Base-by-base conservation (phyloP, 129 eudicot species). In the Heracleum sosnowskyi region DNA sequence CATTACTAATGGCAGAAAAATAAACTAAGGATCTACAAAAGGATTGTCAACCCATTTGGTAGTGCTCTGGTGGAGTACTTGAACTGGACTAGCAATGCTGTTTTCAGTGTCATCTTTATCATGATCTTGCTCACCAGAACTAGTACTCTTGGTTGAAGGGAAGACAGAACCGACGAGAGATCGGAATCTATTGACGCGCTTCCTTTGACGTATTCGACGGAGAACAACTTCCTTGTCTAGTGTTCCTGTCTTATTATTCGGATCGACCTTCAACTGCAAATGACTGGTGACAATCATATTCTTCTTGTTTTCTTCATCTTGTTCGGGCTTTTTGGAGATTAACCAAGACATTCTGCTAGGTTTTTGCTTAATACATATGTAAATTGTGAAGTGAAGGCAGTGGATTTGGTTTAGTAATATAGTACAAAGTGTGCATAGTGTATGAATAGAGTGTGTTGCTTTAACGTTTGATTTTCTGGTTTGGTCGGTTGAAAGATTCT, bases 181-280 rank as follows among this genome's bases (percentile, higher is more conserved):
- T 29, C 84, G 79, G 29, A 89, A 79, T 82, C 75, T 81, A 72
- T 87, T 87, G 57, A 81, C 82, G 16, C 89, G 80, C 85, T 84
- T 89, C 49, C 88, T 89, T 78, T 84, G 97, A 46, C 94, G 92
- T 41, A 91, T 89, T 53, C 94, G 87, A 13, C 89, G 80, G 45
- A 91, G 94, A 20, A 91, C 87, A 34, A 42, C 89, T 45, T 86
- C 84, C 63, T 83, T 91, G 81, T 87, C 92, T 0, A 91, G 78
- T 17, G 84, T 41, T 18, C 62, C 85, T 29, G 80, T 16, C 7
- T 64, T 64, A 4, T 81, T 8, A 77, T 83, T 79, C 5, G 33
- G 66, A 34, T 51, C 75, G 5, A 82, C 83, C 87, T 85, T 86
- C 82, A 90, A 79, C 66, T 79, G 83, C 40, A 90, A 69, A 29